These are phyloP conservation scores for Hericium coralloides DNA, from an alignment of 768 basidiomycete species.

Conservation along the genomic window DNA sequence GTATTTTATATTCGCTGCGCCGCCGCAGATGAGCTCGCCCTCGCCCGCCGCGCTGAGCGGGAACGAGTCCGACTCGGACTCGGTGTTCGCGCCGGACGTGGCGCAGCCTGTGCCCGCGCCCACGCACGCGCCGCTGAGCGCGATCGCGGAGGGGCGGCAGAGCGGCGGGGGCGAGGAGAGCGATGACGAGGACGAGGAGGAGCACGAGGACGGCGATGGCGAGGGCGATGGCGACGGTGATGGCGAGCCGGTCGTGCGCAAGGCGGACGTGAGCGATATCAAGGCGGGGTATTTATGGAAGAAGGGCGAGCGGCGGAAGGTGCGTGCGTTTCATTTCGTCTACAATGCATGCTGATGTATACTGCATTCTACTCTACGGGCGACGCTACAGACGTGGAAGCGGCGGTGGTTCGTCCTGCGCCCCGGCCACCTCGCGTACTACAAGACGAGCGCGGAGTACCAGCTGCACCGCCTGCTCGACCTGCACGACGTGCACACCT, in stretches of 20 bases:
- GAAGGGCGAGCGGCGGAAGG: conserved; percentile 97
- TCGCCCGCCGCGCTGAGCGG: conserved; percentile 43
- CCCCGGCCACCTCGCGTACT: conserved; percentile 88
- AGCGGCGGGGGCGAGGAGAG: conserved; percentile 33
- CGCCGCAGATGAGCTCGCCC: conserved; percentile 22
- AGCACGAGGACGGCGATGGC: conserved; percentile 65
- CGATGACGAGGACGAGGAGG: conserved; percentile 62
- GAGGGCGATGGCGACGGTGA: conserved; percentile 45
- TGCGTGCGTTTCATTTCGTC: conserved; percentile 25
- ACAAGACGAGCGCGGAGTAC: conserved; percentile 94
- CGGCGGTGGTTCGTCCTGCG: conserved; percentile 97
- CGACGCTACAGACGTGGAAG: conserved; percentile 81
- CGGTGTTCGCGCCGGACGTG: conserved; percentile 49
- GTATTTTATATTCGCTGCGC: neutral
- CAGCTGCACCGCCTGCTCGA: conserved; percentile 83
- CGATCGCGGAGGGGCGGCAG: conserved; percentile 65
- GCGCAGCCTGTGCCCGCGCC: conserved; percentile 13
- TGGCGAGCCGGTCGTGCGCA: conserved; percentile 37
- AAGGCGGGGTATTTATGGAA: conserved; percentile 95
- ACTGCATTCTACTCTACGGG: conserved; percentile 4
- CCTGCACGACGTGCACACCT: conserved; percentile 82
- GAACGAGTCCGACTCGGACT: conserved; percentile 84
- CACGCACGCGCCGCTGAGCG: conserved; percentile 33
- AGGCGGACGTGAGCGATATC: conserved; percentile 59
- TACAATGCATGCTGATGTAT: neutral